These are phyloP conservation scores for Hansenula lynferdii DNA, from an alignment of 1,139 yeast species.

Conservation along the genomic window DNA sequence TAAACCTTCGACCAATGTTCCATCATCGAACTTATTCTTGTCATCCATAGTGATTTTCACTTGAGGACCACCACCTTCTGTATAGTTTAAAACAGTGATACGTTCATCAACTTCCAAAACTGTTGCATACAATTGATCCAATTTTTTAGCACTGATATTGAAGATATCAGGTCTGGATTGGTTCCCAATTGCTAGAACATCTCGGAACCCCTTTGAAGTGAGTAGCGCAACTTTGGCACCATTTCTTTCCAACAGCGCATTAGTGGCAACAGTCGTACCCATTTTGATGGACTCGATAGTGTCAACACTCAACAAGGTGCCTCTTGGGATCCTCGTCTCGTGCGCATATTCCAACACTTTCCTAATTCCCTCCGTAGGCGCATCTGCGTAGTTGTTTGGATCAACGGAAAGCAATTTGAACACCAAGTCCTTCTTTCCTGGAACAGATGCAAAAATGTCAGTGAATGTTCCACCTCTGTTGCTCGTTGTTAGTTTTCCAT, in stretches of 20 bases:
- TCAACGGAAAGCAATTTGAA: conserved; percentile 79
- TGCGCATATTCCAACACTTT: conserved; percentile 61
- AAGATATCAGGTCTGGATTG: conserved; percentile 65
- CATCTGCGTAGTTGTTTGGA: conserved; percentile 80
- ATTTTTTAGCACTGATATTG: conserved; percentile 47
- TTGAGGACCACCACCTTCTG: too few relatives aligned
- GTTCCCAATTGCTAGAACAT: conserved; percentile 61
- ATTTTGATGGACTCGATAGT: conserved; percentile 56
- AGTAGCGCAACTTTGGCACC: conserved; percentile 64
- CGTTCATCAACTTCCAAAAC: conserved; percentile 71
- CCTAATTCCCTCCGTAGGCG: conserved; percentile 88
- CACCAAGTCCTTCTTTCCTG: conserved; percentile 39
- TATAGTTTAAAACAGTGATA: conserved; percentile 62
- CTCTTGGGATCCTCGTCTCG: conserved; percentile 47
- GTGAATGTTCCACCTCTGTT: conserved; percentile 89
- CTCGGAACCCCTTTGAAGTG: conserved; percentile 64
- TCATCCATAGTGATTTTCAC: conserved; percentile 31
- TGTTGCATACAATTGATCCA: conserved; percentile 53
- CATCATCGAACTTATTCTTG: conserved; percentile 26
- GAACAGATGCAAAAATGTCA: conserved; percentile 50
- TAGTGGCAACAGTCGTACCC: conserved; percentile 82
- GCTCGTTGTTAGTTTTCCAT: too few relatives aligned
- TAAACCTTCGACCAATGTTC: conserved; percentile 40
- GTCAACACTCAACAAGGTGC: conserved; percentile 39
- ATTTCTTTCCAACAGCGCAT: conserved; percentile 63